phyloP scores from a whole-genome alignment of 1,284 basidiomycete species.

The Takashimella koratensis region DNA sequence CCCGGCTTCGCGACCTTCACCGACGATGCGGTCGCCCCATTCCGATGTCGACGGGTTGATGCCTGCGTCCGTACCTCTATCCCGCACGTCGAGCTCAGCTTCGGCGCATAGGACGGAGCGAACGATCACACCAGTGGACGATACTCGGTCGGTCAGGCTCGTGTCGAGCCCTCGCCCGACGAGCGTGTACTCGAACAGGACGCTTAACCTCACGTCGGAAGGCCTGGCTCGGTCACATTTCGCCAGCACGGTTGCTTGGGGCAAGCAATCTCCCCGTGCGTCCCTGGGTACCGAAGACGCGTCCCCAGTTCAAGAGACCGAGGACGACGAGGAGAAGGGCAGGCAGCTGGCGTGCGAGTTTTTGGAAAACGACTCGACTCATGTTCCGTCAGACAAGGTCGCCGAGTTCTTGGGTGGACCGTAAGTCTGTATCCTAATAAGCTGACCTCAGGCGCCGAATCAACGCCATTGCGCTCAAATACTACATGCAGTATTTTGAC shows the following conservation, averaged over 20 bases:
- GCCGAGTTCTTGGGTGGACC: conserved; percentile 91
- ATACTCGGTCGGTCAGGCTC: conserved; percentile 12
- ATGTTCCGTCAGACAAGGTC: conserved; percentile 82
- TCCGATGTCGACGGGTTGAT: neutral
- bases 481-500: conserved; percentile 88
- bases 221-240: conserved; percentile 5
- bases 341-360: conserved; percentile 71
- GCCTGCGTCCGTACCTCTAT: neutral
- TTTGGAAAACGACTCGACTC: conserved; percentile 81
- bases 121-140: neutral
- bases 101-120: neutral
- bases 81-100: neutral
- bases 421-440: conserved; percentile 63
- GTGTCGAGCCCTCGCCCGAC: conserved; percentile 7
- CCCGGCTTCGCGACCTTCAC: neutral
- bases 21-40: neutral
- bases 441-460: conserved; percentile 58
- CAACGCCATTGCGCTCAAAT: conserved; percentile 68
- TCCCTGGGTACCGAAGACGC: neutral
- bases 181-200: neutral
- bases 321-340: conserved; percentile 58
- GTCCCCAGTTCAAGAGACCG: neutral
- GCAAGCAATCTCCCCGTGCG: conserved; percentile 4
- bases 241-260: conserved; percentile 44
- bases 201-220: neutral